Percentiles rank a stretch among this genome's conserved stretches.
Evolutionary conservation across 2,329 filamentous ascomycete species (phyloP).

Genomic region (Waltergamsia citrina): DNA sequence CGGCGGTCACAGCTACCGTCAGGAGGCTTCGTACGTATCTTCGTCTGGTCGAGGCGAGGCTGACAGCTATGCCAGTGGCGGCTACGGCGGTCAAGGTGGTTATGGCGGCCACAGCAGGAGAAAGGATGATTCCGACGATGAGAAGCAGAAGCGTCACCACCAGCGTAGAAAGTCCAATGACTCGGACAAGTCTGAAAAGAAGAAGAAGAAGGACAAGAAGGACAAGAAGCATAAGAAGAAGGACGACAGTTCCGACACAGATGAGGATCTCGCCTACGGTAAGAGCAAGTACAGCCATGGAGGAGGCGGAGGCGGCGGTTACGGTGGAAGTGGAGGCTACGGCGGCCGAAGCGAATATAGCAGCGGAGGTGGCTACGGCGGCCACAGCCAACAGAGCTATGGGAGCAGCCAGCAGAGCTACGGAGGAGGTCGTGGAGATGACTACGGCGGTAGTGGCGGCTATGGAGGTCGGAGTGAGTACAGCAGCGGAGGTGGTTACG

Average conservation of each 20-base stretch:
- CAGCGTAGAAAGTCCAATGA: no score
- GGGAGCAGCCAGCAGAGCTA: constrained; percentile 5
- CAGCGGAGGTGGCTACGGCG: constrained; percentile 5
- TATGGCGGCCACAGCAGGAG: neutral
- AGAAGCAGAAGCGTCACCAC: neutral
- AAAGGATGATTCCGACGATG: neutral
- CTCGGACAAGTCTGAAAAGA: no score
- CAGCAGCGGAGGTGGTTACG: constrained; percentile 5
- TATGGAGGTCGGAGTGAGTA: constrained; percentile 7
- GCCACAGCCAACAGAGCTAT: constrained; percentile 3
- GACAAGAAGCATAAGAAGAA: no score
- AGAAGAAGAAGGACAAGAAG: no score
- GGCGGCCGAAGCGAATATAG: constrained; percentile 4
- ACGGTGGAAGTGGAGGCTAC: constrained; percentile 10
- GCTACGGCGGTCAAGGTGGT: constrained; percentile 5
- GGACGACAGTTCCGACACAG: no score
- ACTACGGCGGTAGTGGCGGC: constrained; percentile 4
- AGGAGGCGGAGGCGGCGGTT: constrained; percentile 7
- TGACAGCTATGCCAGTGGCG: constrained; percentile 6
- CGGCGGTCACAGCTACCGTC: constrained; percentile 11
- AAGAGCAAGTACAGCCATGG: no score
- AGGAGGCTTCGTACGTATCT: constrained; percentile 7
- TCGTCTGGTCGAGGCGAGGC: constrained; percentile 4
- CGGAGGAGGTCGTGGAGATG: constrained; percentile 7
- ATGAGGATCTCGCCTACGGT: no score